Percentiles rank a stretch among this genome's conserved stretches.
Conservation (phyloP, 1,139 yeast species). For the Pichia kudriavzevii region DNA sequence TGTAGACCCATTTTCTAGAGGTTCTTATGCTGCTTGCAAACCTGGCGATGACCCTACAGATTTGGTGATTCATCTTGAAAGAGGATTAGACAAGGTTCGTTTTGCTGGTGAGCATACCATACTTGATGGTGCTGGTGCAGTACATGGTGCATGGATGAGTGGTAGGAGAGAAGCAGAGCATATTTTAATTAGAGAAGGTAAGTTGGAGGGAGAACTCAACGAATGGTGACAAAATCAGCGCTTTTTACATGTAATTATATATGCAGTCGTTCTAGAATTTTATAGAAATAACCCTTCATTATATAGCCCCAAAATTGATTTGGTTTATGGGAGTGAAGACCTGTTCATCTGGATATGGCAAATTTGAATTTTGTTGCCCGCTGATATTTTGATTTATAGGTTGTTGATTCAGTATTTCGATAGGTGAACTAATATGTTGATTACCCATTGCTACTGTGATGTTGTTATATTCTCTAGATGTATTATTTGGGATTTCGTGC, state of each 20-base stretch:
- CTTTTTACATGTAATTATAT: constrained; percentile 10
- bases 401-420: too few relatives aligned
- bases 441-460: too few relatives aligned
- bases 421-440: too few relatives aligned
- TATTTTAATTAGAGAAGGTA: constrained; percentile 30
- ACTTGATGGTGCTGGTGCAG: constrained; percentile 80
- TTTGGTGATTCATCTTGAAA: constrained; percentile 44
- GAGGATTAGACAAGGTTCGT: constrained; percentile 44
- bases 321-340: too few relatives aligned
- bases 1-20: constrained; percentile 55
- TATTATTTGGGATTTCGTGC: too few relatives aligned
- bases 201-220: constrained; percentile 17
- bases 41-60: constrained; percentile 66
- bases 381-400: too few relatives aligned
- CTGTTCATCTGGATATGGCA: too few relatives aligned
- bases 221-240: constrained; percentile 14
- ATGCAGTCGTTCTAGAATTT: too few relatives aligned
- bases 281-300: too few relatives aligned
- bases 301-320: too few relatives aligned
- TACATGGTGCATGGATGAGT: constrained; percentile 73
- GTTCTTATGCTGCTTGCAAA: constrained; percentile 65
- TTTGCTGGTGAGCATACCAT: constrained; percentile 90
- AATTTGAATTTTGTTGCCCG: too few relatives aligned
- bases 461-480: too few relatives aligned
- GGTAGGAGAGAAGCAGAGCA: constrained; percentile 65